Percentiles rank a stretch among this genome's conserved stretches.
phyloP scores from a whole-genome alignment of 139 green algal species.

The Picochlorum sp. region DNA sequence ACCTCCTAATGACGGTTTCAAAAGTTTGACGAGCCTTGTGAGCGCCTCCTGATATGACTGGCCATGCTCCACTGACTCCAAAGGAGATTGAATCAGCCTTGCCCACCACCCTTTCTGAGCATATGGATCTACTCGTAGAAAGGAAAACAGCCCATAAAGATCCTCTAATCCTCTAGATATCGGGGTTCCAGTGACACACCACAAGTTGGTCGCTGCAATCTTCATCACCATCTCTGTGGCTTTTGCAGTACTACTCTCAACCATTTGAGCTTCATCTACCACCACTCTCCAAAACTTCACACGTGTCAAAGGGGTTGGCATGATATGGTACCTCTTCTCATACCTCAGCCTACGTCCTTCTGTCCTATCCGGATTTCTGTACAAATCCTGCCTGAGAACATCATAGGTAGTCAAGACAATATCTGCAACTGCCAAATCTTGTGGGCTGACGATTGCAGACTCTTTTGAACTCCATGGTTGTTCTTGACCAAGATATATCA shows the following conservation, averaged over 20 bases:
- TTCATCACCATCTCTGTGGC: slow-evolving; percentile 70
- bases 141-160: slow-evolving; percentile 75
- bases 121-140: slow-evolving; percentile 58
- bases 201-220: slow-evolving; percentile 38
- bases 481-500: slow-evolving; percentile 58
- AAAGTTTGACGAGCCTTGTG: slow-evolving; percentile 28
- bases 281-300: slow-evolving; percentile 83
- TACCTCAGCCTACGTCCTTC: not conserved
- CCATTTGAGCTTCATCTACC: slow-evolving; percentile 89
- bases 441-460: slow-evolving; percentile 40
- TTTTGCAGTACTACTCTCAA: slow-evolving; percentile 61
- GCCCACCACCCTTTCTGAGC: slow-evolving; percentile 49
- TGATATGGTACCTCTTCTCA: slow-evolving; percentile 26
- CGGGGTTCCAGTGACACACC: slow-evolving; percentile 75
- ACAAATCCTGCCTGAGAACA: slow-evolving; percentile 65
- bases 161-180: slow-evolving; percentile 76
- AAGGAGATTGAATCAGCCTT: slow-evolving; percentile 41
- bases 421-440: slow-evolving; percentile 66
- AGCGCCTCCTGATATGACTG: not conserved
- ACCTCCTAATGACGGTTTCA: slow-evolving; percentile 44
- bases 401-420: slow-evolving; percentile 90
- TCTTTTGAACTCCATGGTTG: slow-evolving; percentile 11
- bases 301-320: slow-evolving; percentile 81
- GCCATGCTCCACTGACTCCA: slow-evolving; percentile 25
- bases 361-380: slow-evolving; percentile 28